Evolutionary conservation across 148 eudicot genomes (phyloP).

Genomic region (Fagopyrum esculentum): DNA sequence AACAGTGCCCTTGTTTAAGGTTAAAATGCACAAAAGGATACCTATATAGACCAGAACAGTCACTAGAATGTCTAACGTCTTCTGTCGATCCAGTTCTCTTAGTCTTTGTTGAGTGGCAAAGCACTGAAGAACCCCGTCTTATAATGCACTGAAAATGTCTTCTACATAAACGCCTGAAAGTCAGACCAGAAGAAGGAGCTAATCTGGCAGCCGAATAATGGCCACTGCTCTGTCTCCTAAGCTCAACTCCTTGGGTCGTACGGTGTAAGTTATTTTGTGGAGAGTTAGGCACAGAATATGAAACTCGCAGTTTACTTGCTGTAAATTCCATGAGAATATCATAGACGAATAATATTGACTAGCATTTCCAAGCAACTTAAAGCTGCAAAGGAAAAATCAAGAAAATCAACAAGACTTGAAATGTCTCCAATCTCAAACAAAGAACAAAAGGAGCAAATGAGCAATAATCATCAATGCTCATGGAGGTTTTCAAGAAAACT

Average conservation of each 20-base stretch:
- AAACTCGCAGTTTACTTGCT: conserved; percentile 30
- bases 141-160: conserved; percentile 18
- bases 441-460: not conserved
- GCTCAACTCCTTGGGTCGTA: conserved; percentile 30
- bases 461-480: not conserved
- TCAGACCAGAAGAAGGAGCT: conserved; percentile 28
- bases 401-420: not conserved
- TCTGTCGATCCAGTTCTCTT: conserved; percentile 45
- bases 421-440: not conserved
- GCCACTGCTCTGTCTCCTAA: conserved; percentile 32
- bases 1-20: not conserved
- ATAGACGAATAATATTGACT: conserved; percentile 15
- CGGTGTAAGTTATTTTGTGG: conserved; percentile 32
- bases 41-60: conserved; percentile 47
- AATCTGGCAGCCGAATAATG: conserved; percentile 26
- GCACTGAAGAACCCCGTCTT: conserved; percentile 29
- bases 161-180: conserved; percentile 29
- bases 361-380: conserved; percentile 18
- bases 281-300: conserved; percentile 38
- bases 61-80: conserved; percentile 28
- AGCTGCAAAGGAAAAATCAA: not conserved
- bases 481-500: not conserved
- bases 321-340: conserved; percentile 25
- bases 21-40: conserved; percentile 17
- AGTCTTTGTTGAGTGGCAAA: conserved; percentile 48